Conservation (phyloP, 2,329 filamentous ascomycete species). For the Chaetothyriales sp. region DNA sequence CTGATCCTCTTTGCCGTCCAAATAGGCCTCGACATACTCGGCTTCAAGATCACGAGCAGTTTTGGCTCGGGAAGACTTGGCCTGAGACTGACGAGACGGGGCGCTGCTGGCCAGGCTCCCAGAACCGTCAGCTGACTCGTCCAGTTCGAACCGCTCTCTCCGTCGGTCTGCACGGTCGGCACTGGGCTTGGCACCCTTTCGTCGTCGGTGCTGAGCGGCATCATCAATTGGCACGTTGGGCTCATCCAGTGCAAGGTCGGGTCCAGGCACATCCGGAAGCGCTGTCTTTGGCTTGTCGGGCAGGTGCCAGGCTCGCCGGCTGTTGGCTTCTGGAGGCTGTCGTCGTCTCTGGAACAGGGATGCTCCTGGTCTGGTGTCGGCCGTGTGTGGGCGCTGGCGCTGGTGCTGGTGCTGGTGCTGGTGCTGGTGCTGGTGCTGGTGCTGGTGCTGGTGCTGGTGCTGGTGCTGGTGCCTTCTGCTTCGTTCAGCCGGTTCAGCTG, state of each 20-base stretch:
- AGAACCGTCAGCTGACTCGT: not conserved
- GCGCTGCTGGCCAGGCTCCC: not conserved
- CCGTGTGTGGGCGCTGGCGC: not conserved
- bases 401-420: no score
- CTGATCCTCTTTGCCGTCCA: not conserved
- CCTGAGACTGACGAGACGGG: not conserved
- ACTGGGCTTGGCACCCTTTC: not conserved
- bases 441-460: not conserved
- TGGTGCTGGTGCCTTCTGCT: not conserved
- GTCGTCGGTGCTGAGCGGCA: not conserved
- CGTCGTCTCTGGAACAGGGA: not conserved
- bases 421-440: no score
- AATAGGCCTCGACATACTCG: not conserved
- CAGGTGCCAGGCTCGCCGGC: not conserved
- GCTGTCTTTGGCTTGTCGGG: not conserved
- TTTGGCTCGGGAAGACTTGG: not conserved
- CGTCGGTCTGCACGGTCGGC: not conserved
- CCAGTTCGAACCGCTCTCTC: not conserved
- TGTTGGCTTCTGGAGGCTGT: not conserved
- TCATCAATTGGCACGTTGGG: not conserved
- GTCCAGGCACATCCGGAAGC: not conserved
- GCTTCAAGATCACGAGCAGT: not conserved
- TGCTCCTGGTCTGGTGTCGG: not conserved
- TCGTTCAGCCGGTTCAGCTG: not conserved
- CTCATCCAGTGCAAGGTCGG: not conserved